These are phyloP conservation scores for Candida nemodendra DNA, from an alignment of 805 yeast species.

Conservation along the genomic window DNA sequence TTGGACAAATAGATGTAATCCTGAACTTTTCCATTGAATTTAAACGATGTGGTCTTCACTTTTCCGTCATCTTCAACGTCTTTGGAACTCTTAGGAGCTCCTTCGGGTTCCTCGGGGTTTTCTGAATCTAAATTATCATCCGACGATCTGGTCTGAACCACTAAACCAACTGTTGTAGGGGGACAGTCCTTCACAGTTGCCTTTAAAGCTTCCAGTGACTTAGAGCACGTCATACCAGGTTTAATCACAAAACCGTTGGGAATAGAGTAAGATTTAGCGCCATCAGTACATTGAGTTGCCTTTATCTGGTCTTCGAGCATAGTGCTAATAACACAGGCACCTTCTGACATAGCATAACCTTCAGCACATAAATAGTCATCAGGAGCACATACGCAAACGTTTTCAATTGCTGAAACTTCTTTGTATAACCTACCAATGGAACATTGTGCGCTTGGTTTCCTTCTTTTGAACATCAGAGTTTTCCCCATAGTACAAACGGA, in stretches of 20 bases:
- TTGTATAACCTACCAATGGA: slow-evolving; percentile 40
- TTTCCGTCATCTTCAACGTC: slow-evolving; percentile 38
- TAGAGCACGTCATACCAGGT: slow-evolving; percentile 6
- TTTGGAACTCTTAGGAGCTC: slow-evolving; percentile 32
- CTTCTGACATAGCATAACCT: slow-evolving; percentile 38
- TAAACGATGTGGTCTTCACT: slow-evolving; percentile 43
- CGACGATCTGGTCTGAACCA: slow-evolving; percentile 9
- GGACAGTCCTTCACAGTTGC: slow-evolving; percentile 10
- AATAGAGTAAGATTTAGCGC: slow-evolving; percentile 8
- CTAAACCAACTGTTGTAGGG: slow-evolving; percentile 1
- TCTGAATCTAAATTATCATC: slow-evolving; percentile 24
- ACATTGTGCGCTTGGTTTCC: slow-evolving; percentile 59
- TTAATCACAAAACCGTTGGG: slow-evolving; percentile 15
- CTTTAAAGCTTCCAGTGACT: not conserved
- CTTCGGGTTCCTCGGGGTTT: slow-evolving; percentile 34
- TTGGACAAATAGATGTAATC: slow-evolving; percentile 64
- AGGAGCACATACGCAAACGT: slow-evolving; percentile 53
- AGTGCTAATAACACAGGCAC: slow-evolving; percentile 40
- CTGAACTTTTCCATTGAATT: slow-evolving; percentile 52
- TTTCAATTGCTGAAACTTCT: slow-evolving; percentile 38
- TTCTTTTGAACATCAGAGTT: slow-evolving; percentile 52
- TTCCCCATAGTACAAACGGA: slow-evolving; percentile 58
- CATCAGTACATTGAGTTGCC: slow-evolving; percentile 13
- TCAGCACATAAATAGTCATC: slow-evolving; percentile 62
- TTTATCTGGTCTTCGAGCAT: slow-evolving; percentile 8